Percentiles rank a stretch among this genome's conserved stretches.
Evolutionary conservation across 176 grass and related monocot species (phyloP).

Genomic region (Oryza coarctata): DNA sequence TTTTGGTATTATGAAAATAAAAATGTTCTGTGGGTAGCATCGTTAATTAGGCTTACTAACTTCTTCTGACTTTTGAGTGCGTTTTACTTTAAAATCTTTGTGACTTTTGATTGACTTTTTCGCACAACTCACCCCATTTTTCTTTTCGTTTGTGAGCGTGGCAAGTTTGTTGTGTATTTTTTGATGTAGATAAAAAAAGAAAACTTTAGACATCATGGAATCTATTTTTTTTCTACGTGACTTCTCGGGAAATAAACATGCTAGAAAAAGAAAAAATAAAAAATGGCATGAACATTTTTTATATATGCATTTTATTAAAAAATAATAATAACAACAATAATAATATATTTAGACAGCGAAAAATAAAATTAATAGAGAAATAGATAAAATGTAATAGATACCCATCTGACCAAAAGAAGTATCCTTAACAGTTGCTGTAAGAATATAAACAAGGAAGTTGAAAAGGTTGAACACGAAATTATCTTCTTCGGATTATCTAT

Average conservation of each 20-base stretch:
- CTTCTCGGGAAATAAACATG: neutral
- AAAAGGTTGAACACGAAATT: too few relatives aligned
- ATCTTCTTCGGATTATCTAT: too few relatives aligned
- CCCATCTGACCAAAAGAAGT: too few relatives aligned
- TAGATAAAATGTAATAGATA: too few relatives aligned
- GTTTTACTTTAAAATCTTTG: constrained; percentile 28
- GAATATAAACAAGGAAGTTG: too few relatives aligned
- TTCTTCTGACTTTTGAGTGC: constrained; percentile 25
- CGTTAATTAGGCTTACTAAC: constrained; percentile 28
- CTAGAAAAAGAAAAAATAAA: too few relatives aligned
- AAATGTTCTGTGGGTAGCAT: neutral
- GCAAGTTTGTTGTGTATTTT: neutral
- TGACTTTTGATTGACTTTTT: constrained; percentile 19
- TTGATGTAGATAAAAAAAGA: neutral
- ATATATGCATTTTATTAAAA: too few relatives aligned
- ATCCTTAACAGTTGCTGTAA: too few relatives aligned
- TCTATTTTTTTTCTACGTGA: neutral
- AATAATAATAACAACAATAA: too few relatives aligned
- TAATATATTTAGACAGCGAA: too few relatives aligned
- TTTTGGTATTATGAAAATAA: neutral
- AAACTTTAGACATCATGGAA: neutral
- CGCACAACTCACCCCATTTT: neutral
- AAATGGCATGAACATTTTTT: too few relatives aligned
- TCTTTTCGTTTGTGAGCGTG: neutral
- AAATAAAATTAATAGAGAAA: too few relatives aligned